Percentiles rank a stretch among this genome's conserved stretches.
Evolutionary conservation across 164 flowering plant species (phyloP).

Genomic region (Sedum album): DNA sequence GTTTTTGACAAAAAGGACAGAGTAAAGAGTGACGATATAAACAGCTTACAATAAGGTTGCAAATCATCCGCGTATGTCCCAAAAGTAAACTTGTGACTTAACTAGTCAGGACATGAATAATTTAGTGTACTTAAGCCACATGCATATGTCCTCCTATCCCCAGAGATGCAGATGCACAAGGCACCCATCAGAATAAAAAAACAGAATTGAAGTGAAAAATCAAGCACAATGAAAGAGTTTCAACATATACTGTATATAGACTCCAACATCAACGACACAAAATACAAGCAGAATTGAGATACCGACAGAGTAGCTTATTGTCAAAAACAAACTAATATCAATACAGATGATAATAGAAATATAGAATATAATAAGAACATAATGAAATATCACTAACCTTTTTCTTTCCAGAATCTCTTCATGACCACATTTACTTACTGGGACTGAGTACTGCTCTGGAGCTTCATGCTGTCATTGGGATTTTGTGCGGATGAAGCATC

Average conservation of each 20-base stretch:
- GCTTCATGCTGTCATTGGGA: conserved; percentile 41
- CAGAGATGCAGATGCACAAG: background rate
- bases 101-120: background rate
- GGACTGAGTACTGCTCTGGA: conserved; percentile 52
- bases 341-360: conserved; percentile 20
- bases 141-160: background rate
- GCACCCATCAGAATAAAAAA: background rate
- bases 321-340: conserved; percentile 38
- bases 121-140: background rate
- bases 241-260: conserved; percentile 5
- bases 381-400: conserved; percentile 20
- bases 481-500: conserved; percentile 35
- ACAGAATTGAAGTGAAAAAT: background rate
- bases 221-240: background rate
- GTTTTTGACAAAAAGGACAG: background rate
- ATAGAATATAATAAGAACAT: conserved; percentile 17
- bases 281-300: conserved; percentile 15
- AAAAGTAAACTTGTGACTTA: background rate
- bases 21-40: background rate
- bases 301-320: conserved; percentile 38
- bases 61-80: too few species aligned
- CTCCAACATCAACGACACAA: conserved; percentile 16
- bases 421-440: conserved; percentile 21
- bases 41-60: too few species aligned
- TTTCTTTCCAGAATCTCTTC: conserved; percentile 47